Conservation (phyloP, 495 filamentous ascomycete species). For the Neurospora intermedia region DNA sequence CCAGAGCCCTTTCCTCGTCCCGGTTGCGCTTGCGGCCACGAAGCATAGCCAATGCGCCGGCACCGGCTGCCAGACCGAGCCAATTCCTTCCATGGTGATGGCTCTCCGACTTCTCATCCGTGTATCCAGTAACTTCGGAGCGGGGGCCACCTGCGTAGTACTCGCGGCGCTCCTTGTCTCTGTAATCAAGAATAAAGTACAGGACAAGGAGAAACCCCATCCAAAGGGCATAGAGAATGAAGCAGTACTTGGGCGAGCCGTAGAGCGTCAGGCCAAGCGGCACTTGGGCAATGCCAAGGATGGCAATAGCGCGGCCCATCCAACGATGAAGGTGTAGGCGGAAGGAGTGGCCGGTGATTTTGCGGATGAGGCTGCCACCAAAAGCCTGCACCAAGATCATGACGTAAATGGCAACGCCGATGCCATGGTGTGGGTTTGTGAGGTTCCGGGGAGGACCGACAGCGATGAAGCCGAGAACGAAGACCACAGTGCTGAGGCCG, state of each 20-base stretch:
- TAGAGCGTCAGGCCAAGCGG: slow-evolving; percentile 86
- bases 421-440: slow-evolving; percentile 91
- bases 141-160: background rate
- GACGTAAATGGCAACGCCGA: slow-evolving; percentile 82
- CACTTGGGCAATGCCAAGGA: slow-evolving; percentile 79
- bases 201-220: slow-evolving; percentile 52
- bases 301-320: slow-evolving; percentile 62
- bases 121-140: slow-evolving; percentile 6
- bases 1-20: slow-evolving; percentile 24
- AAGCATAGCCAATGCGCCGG: slow-evolving; percentile 49
- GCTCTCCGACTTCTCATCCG: slow-evolving; percentile 22
- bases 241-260: slow-evolving; percentile 73
- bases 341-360: slow-evolving; percentile 47
- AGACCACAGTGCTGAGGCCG: slow-evolving; percentile 56
- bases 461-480: slow-evolving; percentile 69
- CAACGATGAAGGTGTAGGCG: slow-evolving; percentile 80
- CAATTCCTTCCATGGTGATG: slow-evolving; percentile 31
- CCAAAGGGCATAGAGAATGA: slow-evolving; percentile 74
- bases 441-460: slow-evolving; percentile 66
- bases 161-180: slow-evolving; percentile 34
- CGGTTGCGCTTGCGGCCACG: slow-evolving; percentile 31
- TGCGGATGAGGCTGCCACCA: slow-evolving; percentile 62
- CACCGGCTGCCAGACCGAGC: slow-evolving; percentile 46
- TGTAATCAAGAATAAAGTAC: slow-evolving; percentile 66
- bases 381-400: slow-evolving; percentile 71